Percentiles rank a stretch among this genome's conserved stretches.
Conservation (phyloP, 345 rosid species). For the Acer saccharum region DNA sequence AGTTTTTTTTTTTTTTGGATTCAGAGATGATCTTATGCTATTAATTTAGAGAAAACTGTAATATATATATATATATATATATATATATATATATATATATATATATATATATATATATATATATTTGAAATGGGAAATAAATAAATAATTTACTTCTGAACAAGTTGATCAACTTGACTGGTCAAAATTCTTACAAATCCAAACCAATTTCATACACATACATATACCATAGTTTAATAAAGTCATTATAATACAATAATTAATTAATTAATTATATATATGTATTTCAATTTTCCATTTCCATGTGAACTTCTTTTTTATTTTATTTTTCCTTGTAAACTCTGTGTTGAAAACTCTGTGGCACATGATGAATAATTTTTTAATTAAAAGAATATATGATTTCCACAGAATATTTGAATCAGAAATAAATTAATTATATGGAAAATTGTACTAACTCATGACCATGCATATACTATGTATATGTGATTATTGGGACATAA, state of each 20-base stretch:
- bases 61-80: too few species aligned
- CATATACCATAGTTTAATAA: background rate
- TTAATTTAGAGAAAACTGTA: too few species aligned
- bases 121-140: background rate
- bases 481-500: background rate
- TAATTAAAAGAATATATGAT: background rate
- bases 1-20: too few species aligned
- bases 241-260: background rate
- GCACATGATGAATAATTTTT: conserved; percentile 11
- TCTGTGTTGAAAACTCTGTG: background rate
- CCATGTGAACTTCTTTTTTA: background rate
- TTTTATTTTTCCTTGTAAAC: too few species aligned
- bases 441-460: background rate
- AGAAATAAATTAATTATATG: background rate
- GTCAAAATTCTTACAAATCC: conserved; percentile 22
- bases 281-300: background rate
- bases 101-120: too few species aligned
- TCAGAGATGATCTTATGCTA: too few species aligned
- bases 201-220: conserved; percentile 7
- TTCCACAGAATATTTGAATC: background rate
- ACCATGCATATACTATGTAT: background rate
- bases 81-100: too few species aligned
- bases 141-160: background rate
- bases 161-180: conserved; percentile 9
- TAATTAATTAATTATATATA: too few species aligned